Evolutionary conservation across 768 basidiomycete genomes (phyloP).

Genomic region (Boletus bicolor): DNA sequence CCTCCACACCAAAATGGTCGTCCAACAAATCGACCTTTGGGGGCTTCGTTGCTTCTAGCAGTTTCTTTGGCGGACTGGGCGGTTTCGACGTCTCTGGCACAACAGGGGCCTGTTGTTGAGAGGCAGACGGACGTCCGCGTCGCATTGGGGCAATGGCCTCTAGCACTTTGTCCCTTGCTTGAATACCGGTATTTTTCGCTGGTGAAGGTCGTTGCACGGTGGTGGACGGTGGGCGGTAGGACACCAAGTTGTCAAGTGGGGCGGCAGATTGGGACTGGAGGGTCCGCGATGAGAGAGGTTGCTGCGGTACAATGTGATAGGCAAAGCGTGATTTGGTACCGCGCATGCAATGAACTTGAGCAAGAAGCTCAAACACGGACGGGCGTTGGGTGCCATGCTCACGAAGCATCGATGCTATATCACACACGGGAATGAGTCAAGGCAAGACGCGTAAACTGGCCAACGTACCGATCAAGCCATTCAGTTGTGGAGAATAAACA

Average conservation of each 20-base stretch:
- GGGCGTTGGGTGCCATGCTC: constrained; percentile 89
- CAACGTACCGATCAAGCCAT: constrained; percentile 71
- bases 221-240: constrained; percentile 32
- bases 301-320: constrained; percentile 56
- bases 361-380: constrained; percentile 81
- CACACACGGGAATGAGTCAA: constrained; percentile 11
- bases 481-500: constrained; percentile 80
- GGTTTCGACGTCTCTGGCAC: constrained; percentile 33
- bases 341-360: constrained; percentile 78
- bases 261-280: constrained; percentile 27
- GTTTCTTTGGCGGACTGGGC: constrained; percentile 19
- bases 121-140: constrained; percentile 55
- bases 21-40: constrained; percentile 34
- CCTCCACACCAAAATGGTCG: constrained; percentile 37
- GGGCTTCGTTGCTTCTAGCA: constrained; percentile 13
- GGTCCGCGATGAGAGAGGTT: constrained; percentile 43
- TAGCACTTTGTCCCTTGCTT: constrained; percentile 72
- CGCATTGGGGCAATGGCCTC: constrained; percentile 81
- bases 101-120: constrained; percentile 35
- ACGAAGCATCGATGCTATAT: constrained; percentile 82
- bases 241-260: constrained; percentile 38
- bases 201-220: constrained; percentile 15
- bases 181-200: constrained; percentile 49
- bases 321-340: constrained; percentile 80
- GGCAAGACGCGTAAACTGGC: neutral